Evolutionary conservation across 1,139 yeast species (phyloP).

Genomic region (Pichia sp.): DNA sequence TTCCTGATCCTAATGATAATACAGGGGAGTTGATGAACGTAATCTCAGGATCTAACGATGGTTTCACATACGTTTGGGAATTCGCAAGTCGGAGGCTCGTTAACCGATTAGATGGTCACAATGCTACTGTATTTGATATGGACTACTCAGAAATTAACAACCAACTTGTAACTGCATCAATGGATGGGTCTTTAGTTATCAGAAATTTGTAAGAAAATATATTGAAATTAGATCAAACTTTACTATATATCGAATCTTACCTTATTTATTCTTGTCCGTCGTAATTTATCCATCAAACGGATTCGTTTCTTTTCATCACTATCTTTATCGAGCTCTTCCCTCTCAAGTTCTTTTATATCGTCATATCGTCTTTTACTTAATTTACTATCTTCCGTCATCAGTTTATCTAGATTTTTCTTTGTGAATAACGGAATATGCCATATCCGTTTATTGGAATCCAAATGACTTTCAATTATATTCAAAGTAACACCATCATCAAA

Average conservation of each 20-base stretch:
- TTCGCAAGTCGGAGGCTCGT: slow-evolving; percentile 40
- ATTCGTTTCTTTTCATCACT: not conserved
- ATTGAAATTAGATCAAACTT: not conserved
- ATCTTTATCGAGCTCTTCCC: not conserved
- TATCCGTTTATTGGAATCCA: slow-evolving; percentile 7
- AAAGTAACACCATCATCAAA: slow-evolving; percentile 18
- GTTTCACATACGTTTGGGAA: slow-evolving; percentile 56
- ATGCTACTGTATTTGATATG: slow-evolving; percentile 55
- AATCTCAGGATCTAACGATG: slow-evolving; percentile 52
- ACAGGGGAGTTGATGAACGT: slow-evolving; percentile 18
- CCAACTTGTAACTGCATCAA: slow-evolving; percentile 39
- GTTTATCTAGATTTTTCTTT: slow-evolving; percentile 33
- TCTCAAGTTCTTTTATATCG: slow-evolving; percentile 4
- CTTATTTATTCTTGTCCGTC: slow-evolving; percentile 12
- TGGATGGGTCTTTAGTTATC: slow-evolving; percentile 44
- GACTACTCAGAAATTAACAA: slow-evolving; percentile 36
- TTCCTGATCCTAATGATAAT: slow-evolving; percentile 14
- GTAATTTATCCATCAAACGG: slow-evolving; percentile 10
- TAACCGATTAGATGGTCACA: slow-evolving; percentile 51
- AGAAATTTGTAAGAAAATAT: slow-evolving; percentile 26
- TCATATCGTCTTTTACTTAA: slow-evolving; percentile 12
- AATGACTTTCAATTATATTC: slow-evolving; percentile 7
- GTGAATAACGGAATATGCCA: slow-evolving; percentile 45
- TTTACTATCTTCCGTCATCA: slow-evolving; percentile 25
- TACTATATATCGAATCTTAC: slow-evolving; percentile 15